A percentile compares a stretch with the other conserved stretches of the same genome.
These are phyloP conservation scores for Starmera amethionina DNA, from an alignment of 805 yeast species.

Conservation along the genomic window DNA sequence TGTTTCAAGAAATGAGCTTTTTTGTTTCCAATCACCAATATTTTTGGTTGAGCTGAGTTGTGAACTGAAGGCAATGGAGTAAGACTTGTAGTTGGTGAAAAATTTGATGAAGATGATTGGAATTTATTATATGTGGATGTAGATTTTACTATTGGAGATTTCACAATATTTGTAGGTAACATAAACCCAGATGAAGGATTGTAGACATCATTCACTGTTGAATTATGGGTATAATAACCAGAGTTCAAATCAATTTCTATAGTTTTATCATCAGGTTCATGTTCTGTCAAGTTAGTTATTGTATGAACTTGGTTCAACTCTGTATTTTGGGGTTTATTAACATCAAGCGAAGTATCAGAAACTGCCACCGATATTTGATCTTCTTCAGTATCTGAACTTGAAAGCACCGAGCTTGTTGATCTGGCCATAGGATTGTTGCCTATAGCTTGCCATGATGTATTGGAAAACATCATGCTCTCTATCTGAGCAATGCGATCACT, in stretches of 20 bases:
- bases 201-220: no score
- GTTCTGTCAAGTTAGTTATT: neutral
- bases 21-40: conserved; percentile 17
- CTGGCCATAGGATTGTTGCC: conserved; percentile 10
- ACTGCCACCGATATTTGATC: conserved; percentile 4
- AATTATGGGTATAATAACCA: neutral
- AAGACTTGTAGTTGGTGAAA: no score
- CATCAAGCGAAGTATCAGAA: neutral
- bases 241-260: conserved; percentile 13
- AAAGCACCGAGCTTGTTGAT: conserved; percentile 19
- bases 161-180: conserved; percentile 8
- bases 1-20: conserved; percentile 11
- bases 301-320: neutral
- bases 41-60: conserved; percentile 4
- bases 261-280: conserved; percentile 14
- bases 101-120: no score
- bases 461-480: conserved; percentile 11
- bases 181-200: conserved; percentile 6
- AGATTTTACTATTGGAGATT: no score
- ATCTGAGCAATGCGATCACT: no score
- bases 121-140: no score
- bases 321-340: neutral
- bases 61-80: no score
- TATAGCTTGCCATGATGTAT: conserved; percentile 16
- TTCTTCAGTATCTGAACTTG: conserved; percentile 19